Base-by-base conservation (phyloP, 129 eudicot genomes). In the Sambucus nigra region DNA sequence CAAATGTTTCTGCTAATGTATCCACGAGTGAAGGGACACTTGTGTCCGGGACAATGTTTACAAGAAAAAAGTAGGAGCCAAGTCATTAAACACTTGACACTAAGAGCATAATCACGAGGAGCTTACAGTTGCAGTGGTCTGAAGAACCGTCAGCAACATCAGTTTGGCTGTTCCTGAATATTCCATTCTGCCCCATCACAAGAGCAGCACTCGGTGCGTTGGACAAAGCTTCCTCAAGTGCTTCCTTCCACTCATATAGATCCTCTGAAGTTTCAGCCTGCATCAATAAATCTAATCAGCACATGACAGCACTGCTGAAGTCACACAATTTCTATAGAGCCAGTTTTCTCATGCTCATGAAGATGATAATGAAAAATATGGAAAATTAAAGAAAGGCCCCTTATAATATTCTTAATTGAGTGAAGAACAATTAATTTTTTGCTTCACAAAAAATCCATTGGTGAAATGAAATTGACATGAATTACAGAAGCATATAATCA, bases 181-280 rank as follows among this genome's bases (percentile, higher is more conserved):
- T 40, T 24, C 95, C 98, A 69, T 81, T 81, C 79, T 79, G 93
- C 20, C 88, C 85, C 60, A 55, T 55, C 19, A 53, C 80, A 50
- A 48, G 47, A 20, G 83, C 69, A 50, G 84, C 84, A 61, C 77
- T 59, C 25, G 97, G 95, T 17, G 95, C 98, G 75, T 79, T 75
- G 68, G 78, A 70, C 65, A 91, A 65, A 56, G 98, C 94, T 74
- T 79, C 93, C 65, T 91, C 98, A 25, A 91, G 81, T 56, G 95
- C 95, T 54, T 67, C 65, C 72, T 85, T 91, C 98, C 98, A 91
- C 61, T 74, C 95, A 32, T 53, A 28, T 56, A 85, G 75, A 74
- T 91, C 98, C 59, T 91, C 95, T 38, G 35, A 35, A 18, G 98
- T 85, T 79, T 91, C 98, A 25, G 95, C 98, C 98, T 91, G 73